These are phyloP conservation scores for Abelmoschus esculentus DNA, from an alignment of 345 rosid species.

Conservation along the genomic window DNA sequence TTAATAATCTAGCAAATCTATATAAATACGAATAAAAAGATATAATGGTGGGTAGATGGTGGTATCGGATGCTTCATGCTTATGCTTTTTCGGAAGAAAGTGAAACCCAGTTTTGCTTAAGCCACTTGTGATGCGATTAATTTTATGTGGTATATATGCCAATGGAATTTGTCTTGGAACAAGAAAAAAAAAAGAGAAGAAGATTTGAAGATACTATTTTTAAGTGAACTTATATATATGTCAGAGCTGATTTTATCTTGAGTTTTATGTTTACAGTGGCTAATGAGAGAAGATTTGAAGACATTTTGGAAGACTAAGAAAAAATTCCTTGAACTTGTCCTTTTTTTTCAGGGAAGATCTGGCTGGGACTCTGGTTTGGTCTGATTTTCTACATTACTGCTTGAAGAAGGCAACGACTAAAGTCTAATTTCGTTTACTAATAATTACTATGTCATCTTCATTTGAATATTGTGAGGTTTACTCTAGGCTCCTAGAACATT, in stretches of 20 bases:
- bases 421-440: neutral
- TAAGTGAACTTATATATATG: no score
- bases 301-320: no score
- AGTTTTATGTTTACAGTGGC: no score
- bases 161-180: constrained; percentile 10
- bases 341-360: constrained; percentile 15
- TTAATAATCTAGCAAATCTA: no score
- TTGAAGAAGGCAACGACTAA: neutral
- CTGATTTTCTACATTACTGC: constrained; percentile 1
- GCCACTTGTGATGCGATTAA: neutral
- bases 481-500: neutral
- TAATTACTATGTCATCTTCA: neutral
- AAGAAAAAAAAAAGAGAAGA: neutral
- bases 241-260: no score
- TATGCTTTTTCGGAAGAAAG: neutral
- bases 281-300: no score
- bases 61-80: constrained; percentile 15
- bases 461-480: neutral
- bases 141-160: constrained; percentile 14
- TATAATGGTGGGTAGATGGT: neutral
- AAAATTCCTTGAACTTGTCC: neutral
- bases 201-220: neutral
- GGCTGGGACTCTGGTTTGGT: constrained; percentile 14
- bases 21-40: neutral
- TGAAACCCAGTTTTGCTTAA: constrained; percentile 4